Conservation (phyloP, 2,329 filamentous ascomycete species). For the Phialophora macrospora region DNA sequence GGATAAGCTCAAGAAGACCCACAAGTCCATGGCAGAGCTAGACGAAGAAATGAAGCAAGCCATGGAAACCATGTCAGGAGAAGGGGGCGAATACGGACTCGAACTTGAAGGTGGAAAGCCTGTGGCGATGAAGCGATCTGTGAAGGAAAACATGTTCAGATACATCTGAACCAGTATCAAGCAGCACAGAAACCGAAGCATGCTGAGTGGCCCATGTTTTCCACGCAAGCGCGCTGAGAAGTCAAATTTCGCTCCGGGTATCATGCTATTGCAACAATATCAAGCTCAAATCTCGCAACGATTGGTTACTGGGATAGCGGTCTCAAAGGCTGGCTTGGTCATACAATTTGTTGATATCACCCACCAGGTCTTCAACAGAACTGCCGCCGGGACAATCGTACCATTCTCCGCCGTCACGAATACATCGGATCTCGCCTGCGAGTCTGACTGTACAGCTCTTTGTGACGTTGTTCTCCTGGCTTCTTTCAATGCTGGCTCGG, state of each 20-base stretch:
- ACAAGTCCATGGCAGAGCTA: constrained; percentile 40
- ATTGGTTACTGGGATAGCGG: background rate
- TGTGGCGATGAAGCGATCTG: constrained; percentile 72
- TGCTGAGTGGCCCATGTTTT: background rate
- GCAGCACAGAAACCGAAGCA: background rate
- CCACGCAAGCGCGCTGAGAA: constrained; percentile 1
- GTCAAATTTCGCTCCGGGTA: constrained; percentile 22
- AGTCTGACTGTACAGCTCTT: constrained; percentile 81
- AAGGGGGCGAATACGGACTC: constrained; percentile 71
- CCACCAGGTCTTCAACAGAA: constrained; percentile 67
- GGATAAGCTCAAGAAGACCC: constrained; percentile 49
- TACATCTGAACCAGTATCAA: constrained; percentile 35
- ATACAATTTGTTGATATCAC: constrained; percentile 75
- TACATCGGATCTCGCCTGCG: constrained; percentile 78
- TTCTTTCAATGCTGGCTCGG: constrained; percentile 57
- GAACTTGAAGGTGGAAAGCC: constrained; percentile 77
- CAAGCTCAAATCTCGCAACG: background rate
- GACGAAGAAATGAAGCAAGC: constrained; percentile 70
- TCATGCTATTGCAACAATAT: constrained; percentile 25
- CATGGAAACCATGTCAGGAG: constrained; percentile 70
- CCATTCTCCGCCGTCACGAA: constrained; percentile 70
- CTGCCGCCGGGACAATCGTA: constrained; percentile 48
- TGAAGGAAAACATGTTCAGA: constrained; percentile 75
- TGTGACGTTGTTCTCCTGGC: constrained; percentile 64
- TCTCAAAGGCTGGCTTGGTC: constrained; percentile 41